phyloP scores from a whole-genome alignment of 495 filamentous ascomycete species.

The Podospora sp. region DNA sequence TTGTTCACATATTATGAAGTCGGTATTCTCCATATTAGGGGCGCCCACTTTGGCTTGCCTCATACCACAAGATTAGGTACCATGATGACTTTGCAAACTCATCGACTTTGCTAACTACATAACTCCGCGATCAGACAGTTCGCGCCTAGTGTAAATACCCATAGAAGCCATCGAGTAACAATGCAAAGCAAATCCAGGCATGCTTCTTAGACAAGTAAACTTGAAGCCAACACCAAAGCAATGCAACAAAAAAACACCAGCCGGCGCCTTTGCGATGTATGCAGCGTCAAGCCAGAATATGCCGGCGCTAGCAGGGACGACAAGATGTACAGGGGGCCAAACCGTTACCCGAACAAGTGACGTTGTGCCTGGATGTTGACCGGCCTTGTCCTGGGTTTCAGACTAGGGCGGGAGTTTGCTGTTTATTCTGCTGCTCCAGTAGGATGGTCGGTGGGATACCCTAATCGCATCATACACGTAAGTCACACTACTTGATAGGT shows the following conservation, averaged over 20 bases:
- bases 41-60: too few relatives aligned
- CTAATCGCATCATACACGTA: not conserved
- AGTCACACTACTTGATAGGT: not conserved
- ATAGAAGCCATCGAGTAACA: not conserved
- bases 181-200: not conserved
- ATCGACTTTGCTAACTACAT: too few relatives aligned
- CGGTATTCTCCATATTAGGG: too few relatives aligned
- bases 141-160: not conserved
- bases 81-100: too few relatives aligned
- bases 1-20: too few relatives aligned
- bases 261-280: not conserved
- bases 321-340: not conserved
- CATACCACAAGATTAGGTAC: too few relatives aligned
- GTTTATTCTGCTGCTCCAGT: not conserved
- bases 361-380: not conserved
- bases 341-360: not conserved
- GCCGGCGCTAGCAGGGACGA: not conserved
- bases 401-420: not conserved
- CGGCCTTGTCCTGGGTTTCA: not conserved
- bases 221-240: not conserved
- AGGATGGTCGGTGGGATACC: constrained; percentile 14
- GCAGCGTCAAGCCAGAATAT: not conserved
- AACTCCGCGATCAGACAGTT: too few relatives aligned
- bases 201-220: not conserved
- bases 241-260: not conserved